phyloP scores from a whole-genome alignment of 2,329 filamentous ascomycete genomes.

The Colletotrichum siamense region DNA sequence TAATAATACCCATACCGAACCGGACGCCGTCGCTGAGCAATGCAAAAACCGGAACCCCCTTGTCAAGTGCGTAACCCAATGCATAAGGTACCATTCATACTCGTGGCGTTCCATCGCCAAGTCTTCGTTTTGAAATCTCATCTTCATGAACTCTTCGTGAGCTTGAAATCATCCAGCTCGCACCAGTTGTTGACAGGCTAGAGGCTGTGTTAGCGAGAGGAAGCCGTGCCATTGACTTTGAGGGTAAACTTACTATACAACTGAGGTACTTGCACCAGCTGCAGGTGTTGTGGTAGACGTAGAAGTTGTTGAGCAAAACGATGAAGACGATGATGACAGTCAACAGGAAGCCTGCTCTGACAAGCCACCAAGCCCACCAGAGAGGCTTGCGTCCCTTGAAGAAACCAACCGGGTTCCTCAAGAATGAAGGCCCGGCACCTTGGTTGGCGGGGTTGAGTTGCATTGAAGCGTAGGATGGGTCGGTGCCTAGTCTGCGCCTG shows the following conservation, averaged over 20 bases:
- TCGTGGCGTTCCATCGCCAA: neutral
- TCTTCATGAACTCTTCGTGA: neutral
- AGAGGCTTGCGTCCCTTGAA: conserved; percentile 91
- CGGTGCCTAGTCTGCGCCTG: conserved; percentile 72
- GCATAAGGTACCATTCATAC: neutral
- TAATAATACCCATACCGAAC: conserved; percentile 11
- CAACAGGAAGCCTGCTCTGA: conserved; percentile 79
- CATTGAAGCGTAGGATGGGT: conserved; percentile 75
- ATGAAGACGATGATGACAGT: conserved; percentile 87
- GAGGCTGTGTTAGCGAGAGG: conserved; percentile 26
- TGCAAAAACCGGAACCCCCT: neutral
- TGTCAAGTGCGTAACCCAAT: neutral
- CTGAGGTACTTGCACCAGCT: conserved; percentile 95
- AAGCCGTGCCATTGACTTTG: neutral
- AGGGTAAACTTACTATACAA: conserved; percentile 76
- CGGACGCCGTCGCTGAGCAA: conserved; percentile 28
- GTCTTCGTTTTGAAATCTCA: neutral
- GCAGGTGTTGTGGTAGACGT: conserved; percentile 77
- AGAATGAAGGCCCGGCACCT: conserved; percentile 55
- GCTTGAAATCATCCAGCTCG: conserved; percentile 46
- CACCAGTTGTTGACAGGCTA: conserved; percentile 74
- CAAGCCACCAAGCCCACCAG: conserved; percentile 98
- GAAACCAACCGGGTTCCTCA: conserved; percentile 73
- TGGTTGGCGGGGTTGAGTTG: conserved; percentile 50
- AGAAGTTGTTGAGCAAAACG: conserved; percentile 89